These are phyloP conservation scores for Grosmannia serpens DNA, from an alignment of 2,329 filamentous ascomycete genomes.

Conservation along the genomic window DNA sequence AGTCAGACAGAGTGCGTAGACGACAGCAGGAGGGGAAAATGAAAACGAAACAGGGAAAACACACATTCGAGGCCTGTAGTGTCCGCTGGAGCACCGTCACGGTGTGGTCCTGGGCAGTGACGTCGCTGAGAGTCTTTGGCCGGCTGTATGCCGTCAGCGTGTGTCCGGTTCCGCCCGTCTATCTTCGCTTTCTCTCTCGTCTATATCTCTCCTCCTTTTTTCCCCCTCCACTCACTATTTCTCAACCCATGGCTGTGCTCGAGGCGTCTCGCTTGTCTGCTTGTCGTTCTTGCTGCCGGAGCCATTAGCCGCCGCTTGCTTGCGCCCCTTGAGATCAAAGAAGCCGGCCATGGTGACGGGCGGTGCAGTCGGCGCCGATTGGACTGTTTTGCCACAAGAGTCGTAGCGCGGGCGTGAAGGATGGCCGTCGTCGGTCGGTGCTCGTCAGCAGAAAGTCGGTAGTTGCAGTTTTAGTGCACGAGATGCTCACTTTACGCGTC, in stretches of 20 bases:
- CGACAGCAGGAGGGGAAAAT: neutral
- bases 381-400: no score
- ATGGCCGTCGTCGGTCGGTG: neutral
- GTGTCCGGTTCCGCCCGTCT: no score
- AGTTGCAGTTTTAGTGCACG: neutral
- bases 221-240: constrained; percentile 72
- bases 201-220: neutral
- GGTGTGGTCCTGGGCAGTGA: constrained; percentile 95
- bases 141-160: constrained; percentile 48
- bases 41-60: neutral
- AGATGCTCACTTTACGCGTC: constrained; percentile 11
- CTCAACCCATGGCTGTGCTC: constrained; percentile 90
- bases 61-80: constrained; percentile 82
- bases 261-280: constrained; percentile 49
- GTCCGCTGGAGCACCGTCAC: constrained; percentile 86
- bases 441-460: neutral
- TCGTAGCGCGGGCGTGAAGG: neutral
- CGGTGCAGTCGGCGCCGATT: neutral
- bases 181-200: neutral
- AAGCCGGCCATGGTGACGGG: constrained; percentile 63
- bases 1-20: neutral
- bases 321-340: constrained; percentile 89
- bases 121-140: constrained; percentile 86
- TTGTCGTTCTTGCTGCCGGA: constrained; percentile 54
- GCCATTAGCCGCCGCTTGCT: constrained; percentile 58